phyloP scores from a whole-genome alignment of 176 grass and related monocot genomes.

The Cenchrus americanus region DNA sequence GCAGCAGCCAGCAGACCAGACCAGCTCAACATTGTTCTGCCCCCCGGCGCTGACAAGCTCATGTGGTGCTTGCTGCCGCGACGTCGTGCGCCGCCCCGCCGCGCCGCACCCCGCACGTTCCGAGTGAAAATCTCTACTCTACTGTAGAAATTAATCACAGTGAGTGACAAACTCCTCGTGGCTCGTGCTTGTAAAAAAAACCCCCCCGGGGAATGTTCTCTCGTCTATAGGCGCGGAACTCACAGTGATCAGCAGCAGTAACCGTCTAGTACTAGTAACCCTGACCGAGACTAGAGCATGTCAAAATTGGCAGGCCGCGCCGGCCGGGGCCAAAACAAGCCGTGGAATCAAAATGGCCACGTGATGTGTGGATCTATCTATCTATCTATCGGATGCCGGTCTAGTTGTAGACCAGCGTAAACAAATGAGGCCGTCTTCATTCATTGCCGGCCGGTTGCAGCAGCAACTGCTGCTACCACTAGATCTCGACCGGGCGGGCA shows the following conservation, averaged over 20 bases:
- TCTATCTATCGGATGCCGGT: not conserved
- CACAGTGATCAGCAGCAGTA: not conserved
- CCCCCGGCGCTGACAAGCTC: not conserved
- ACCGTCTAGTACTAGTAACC: too few species aligned
- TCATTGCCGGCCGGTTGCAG: conserved; percentile 16
- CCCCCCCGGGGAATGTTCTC: not conserved
- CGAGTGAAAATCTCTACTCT: too few species aligned
- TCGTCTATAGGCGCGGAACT: not conserved
- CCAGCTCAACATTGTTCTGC: not conserved
- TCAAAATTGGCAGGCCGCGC: not conserved
- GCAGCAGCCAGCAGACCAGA: too few species aligned
- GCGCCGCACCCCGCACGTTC: too few species aligned
- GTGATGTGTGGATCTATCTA: conserved; percentile 22
- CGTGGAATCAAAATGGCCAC: conserved; percentile 1
- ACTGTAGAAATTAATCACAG: too few species aligned
- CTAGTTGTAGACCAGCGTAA: not conserved
- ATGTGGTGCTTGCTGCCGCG: conserved; percentile 20
- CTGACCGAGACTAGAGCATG: too few species aligned
- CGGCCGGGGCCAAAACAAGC: not conserved
- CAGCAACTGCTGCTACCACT: too few species aligned
- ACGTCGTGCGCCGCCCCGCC: not conserved
- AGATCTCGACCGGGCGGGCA: too few species aligned
- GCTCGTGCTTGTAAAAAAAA: not conserved
- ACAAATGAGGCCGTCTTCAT: conserved; percentile 4
- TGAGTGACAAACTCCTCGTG: not conserved